Percentiles rank a stretch among this genome's conserved stretches.
These are phyloP conservation scores for Penicillium subrubescens DNA, from an alignment of 495 filamentous ascomycete species.

Conservation along the genomic window DNA sequence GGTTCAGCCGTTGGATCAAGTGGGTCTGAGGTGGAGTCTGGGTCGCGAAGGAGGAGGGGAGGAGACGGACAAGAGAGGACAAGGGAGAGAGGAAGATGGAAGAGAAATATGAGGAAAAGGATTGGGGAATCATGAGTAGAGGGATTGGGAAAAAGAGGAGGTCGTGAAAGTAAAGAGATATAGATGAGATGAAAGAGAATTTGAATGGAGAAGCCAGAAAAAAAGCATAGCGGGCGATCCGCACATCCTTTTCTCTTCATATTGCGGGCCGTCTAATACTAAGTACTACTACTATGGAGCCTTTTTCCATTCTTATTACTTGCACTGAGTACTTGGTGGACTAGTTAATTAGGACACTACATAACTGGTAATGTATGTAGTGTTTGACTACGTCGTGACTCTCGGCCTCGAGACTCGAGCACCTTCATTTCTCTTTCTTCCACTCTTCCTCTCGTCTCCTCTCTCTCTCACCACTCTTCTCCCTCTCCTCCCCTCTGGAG, in stretches of 20 bases:
- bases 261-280: not conserved
- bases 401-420: not conserved
- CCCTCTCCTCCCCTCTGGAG: not conserved
- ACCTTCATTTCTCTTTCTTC: not conserved
- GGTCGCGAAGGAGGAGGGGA: not conserved
- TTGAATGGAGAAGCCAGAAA: no score
- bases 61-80: not conserved
- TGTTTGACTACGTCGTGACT: not conserved
- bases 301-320: not conserved
- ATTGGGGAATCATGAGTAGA: not conserved
- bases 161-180: not conserved
- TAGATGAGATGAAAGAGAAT: not conserved
- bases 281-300: not conserved
- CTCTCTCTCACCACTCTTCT: not conserved
- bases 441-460: conserved; percentile 1
- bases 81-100: not conserved
- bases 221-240: not conserved
- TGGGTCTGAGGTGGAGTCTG: conserved; percentile 24
- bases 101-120: not conserved
- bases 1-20: conserved; percentile 35
- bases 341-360: no score
- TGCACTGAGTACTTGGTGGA: no score
- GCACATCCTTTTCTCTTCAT: conserved; percentile 1
- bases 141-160: not conserved
- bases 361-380: no score